These are phyloP conservation scores for Papiliotrema nemorosa DNA, from an alignment of 1,284 basidiomycete genomes.

Conservation along the genomic window DNA sequence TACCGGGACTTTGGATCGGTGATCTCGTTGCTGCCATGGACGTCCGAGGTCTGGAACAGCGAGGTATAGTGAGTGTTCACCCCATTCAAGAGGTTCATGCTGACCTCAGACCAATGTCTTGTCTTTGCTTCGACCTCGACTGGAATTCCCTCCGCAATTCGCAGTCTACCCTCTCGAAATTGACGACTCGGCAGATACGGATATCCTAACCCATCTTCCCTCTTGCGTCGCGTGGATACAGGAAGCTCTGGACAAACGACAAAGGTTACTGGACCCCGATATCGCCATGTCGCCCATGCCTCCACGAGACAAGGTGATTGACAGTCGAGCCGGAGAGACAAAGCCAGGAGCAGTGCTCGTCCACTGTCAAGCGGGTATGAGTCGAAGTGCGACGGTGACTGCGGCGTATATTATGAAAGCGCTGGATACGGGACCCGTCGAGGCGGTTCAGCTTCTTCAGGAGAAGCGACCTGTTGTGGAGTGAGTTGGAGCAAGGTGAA, in stretches of 20 bases:
- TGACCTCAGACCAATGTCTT: conserved; percentile 38
- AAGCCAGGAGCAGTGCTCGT: conserved; percentile 73
- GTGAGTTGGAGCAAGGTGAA: conserved; percentile 47
- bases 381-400: conserved; percentile 73
- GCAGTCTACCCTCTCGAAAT: conserved; percentile 41
- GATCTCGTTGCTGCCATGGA: conserved; percentile 48
- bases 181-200: conserved; percentile 51
- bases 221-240: conserved; percentile 75
- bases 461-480: conserved; percentile 63
- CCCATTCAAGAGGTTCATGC: background rate
- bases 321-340: conserved; percentile 33
- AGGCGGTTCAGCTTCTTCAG: conserved; percentile 65
- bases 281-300: background rate
- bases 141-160: conserved; percentile 34
- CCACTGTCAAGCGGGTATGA: conserved; percentile 82
- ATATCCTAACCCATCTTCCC: conserved; percentile 71
- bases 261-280: conserved; percentile 2
- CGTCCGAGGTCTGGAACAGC: conserved; percentile 29
- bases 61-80: conserved; percentile 39
- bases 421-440: conserved; percentile 59
- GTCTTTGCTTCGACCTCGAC: conserved; percentile 38
- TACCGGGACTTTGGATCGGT: conserved; percentile 48
- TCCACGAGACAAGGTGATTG: conserved; percentile 5
- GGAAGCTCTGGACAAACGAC: conserved; percentile 56
- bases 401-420: conserved; percentile 81